Conservation (phyloP, 208 protist species). For the Acanthamoeba culbertsoni region DNA sequence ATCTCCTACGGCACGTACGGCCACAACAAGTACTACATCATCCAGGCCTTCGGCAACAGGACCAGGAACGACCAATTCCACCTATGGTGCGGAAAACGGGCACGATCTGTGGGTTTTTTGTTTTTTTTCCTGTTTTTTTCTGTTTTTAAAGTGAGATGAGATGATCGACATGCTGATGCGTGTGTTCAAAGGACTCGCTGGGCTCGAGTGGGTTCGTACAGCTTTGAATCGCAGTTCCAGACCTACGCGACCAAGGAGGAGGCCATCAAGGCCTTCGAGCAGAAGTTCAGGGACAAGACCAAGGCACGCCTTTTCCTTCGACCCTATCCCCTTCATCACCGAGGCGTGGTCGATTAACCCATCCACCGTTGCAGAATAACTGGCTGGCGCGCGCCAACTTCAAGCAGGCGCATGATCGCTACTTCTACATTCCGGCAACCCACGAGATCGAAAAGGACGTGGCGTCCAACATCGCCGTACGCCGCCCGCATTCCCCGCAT, state of each 20-base stretch:
- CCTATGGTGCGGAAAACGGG: neutral
- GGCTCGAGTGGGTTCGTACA: neutral
- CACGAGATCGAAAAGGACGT: neutral
- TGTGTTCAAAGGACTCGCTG: neutral
- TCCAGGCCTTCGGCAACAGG: neutral
- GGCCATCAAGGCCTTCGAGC: neutral
- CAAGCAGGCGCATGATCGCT: neutral
- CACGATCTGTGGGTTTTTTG: neutral
- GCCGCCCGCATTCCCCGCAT: too few relatives aligned
- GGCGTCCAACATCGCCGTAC: neutral
- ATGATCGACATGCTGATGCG: neutral
- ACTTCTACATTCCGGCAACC: neutral
- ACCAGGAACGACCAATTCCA: neutral
- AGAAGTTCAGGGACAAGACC: neutral
- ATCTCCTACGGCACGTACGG: neutral
- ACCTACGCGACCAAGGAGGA: neutral
- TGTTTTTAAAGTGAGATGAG: too few relatives aligned
- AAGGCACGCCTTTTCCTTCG: neutral
- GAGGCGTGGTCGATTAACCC: neutral
- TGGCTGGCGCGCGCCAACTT: neutral
- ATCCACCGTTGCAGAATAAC: too few relatives aligned
- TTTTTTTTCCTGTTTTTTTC: too few relatives aligned
- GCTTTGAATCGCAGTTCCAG: neutral
- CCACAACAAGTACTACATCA: constrained; percentile 11
- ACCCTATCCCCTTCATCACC: neutral